These are phyloP conservation scores for Diutina mesorugosa DNA, from an alignment of 1,139 yeast species.

Conservation along the genomic window DNA sequence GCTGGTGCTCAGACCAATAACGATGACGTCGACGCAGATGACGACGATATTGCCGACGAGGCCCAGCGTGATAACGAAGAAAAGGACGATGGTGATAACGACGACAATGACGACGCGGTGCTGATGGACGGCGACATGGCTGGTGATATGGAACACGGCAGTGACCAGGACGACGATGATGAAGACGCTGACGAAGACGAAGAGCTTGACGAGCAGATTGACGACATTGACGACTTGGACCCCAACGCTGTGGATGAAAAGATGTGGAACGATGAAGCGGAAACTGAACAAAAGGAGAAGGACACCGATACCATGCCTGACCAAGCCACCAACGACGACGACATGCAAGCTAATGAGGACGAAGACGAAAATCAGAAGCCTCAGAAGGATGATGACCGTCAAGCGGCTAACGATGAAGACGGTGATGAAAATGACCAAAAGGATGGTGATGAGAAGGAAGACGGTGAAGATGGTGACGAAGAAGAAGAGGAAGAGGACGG, in stretches of 20 bases:
- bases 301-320: conserved; percentile 60
- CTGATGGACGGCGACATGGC: conserved; percentile 97
- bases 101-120: conserved; percentile 69
- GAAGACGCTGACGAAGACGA: conserved; percentile 37
- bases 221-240: conserved; percentile 80
- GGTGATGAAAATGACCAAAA: conserved; percentile 13
- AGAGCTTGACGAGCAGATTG: conserved; percentile 80
- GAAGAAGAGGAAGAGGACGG: conserved; percentile 43
- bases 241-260: conserved; percentile 95
- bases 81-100: conserved; percentile 34
- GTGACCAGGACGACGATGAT: conserved; percentile 54
- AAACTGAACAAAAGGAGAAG: conserved; percentile 60
- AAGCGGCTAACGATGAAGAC: conserved; percentile 20
- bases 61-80: conserved; percentile 71
- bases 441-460: conserved; percentile 15
- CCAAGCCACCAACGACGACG: conserved; percentile 37
- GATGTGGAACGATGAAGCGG: conserved; percentile 95
- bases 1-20: conserved; percentile 76
- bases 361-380: conserved; percentile 23
- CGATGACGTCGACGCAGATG: conserved; percentile 85
- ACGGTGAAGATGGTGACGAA: conserved; percentile 20
- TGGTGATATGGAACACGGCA: conserved; percentile 72
- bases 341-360: conserved; percentile 52
- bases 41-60: conserved; percentile 66
- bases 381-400: conserved; percentile 15